Conservation (phyloP, 306 rosid species). For the Vigna nakashimae region DNA sequence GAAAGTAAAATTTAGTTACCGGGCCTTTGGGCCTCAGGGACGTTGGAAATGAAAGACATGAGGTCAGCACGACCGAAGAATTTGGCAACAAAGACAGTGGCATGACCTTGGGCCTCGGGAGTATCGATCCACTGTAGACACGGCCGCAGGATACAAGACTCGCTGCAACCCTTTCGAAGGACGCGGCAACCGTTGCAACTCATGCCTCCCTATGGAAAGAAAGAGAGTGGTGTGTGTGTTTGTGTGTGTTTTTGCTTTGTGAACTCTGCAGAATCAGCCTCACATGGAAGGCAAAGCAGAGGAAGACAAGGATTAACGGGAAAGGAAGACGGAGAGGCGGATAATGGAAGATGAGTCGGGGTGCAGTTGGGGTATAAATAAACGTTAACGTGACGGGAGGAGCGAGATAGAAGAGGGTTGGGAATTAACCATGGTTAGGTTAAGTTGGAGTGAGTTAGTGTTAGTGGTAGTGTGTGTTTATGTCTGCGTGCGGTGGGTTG, state of each 20-base stretch:
- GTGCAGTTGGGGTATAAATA: conserved; percentile 55
- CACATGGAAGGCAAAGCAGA: conserved; percentile 40
- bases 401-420: conserved; percentile 23
- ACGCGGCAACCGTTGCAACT: conserved; percentile 99
- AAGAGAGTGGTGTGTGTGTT: background rate
- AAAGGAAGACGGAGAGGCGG: background rate
- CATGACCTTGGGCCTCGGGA: conserved; percentile 94
- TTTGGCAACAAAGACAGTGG: conserved; percentile 96
- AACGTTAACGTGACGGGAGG: conserved; percentile 23
- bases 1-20: conserved; percentile 48
- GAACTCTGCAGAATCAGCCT: background rate
- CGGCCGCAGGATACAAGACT: conserved; percentile 84
- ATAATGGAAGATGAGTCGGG: conserved; percentile 38
- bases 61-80: conserved; percentile 99
- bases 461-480: background rate
- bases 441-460: conserved; percentile 24
- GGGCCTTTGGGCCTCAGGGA: conserved; percentile 78
- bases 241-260: background rate
- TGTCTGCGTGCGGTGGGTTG: conserved; percentile 32
- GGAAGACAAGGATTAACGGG: background rate
- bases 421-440: conserved; percentile 56
- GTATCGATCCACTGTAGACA: conserved; percentile 91
- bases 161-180: conserved; percentile 98
- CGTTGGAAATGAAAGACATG: conserved; percentile 97
- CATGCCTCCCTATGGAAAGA: conserved; percentile 46